These are phyloP conservation scores for Brassica cretica DNA, from an alignment of 345 rosid genomes.

Conservation along the genomic window DNA sequence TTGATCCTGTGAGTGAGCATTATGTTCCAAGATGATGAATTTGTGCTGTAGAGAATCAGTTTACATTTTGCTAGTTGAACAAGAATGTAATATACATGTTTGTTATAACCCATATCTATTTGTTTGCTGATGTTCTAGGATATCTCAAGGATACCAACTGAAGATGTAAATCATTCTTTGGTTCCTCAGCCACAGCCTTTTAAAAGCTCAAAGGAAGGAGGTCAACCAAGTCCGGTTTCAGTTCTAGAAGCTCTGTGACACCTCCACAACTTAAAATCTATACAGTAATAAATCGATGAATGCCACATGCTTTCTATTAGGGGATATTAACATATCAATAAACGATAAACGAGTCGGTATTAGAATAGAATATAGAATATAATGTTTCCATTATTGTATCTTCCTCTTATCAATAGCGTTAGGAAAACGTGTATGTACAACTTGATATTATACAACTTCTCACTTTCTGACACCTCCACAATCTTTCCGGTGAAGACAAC, in stretches of 20 bases:
- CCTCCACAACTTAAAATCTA: neutral
- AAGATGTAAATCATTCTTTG: neutral
- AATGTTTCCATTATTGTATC: too few species aligned
- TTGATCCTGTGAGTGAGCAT: slow-evolving; percentile 40
- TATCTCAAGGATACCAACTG: neutral
- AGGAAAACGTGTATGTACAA: too few species aligned
- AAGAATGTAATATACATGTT: too few species aligned
- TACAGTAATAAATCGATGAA: too few species aligned
- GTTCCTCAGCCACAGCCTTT: neutral
- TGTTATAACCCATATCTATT: neutral
- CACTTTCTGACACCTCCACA: neutral
- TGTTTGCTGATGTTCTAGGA: neutral
- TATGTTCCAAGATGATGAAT: slow-evolving; percentile 44
- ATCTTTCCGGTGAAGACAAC: neutral
- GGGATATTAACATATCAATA: too few species aligned
- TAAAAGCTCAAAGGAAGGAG: neutral
- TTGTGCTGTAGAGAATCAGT: neutral
- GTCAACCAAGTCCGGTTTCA: neutral
- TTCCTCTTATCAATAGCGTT: too few species aligned
- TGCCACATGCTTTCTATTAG: neutral
- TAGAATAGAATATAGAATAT: too few species aligned
- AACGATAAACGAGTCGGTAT: too few species aligned
- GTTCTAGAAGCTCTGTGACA: neutral
- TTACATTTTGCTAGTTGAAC: neutral
- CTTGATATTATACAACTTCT: too few species aligned